Evolutionary conservation across 257 asterid species (phyloP).

Genomic region (Capsicum baccatum): DNA sequence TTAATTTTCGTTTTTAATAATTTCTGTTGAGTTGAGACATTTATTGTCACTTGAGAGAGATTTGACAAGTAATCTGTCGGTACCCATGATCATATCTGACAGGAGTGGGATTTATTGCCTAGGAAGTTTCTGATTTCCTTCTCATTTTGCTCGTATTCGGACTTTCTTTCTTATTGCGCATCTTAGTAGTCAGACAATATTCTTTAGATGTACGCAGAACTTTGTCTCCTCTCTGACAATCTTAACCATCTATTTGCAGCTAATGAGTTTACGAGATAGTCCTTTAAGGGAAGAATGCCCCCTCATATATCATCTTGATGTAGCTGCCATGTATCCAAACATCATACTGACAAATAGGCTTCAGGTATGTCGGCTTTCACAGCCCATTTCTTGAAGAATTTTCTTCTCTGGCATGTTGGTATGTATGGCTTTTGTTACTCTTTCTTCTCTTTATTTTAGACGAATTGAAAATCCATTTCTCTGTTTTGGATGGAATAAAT

Average conservation of each 20-base stretch:
- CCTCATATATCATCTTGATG: conserved; percentile 97
- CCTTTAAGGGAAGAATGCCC: conserved; percentile 92
- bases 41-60: background rate
- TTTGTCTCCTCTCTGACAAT: background rate
- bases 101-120: conserved; percentile 10
- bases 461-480: conserved; percentile 15
- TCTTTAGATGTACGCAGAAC: background rate
- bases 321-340: conserved; percentile 99
- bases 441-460: background rate
- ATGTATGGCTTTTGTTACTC: background rate
- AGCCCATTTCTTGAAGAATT: conserved; percentile 4
- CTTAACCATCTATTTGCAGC: conserved; percentile 59
- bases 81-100: conserved; percentile 13
- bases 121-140: conserved; percentile 22
- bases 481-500: conserved; percentile 18
- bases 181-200: background rate
- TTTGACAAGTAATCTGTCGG: background rate
- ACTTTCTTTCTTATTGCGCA: background rate
- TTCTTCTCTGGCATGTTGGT: conserved; percentile 20
- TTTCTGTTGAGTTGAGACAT: background rate
- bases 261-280: conserved; percentile 65
- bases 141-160: background rate
- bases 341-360: conserved; percentile 97
- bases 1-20: conserved; percentile 1
- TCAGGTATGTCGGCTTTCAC: conserved; percentile 64